Conservation (phyloP, 345 rosid genomes). For the Cochlearia excelsa region DNA sequence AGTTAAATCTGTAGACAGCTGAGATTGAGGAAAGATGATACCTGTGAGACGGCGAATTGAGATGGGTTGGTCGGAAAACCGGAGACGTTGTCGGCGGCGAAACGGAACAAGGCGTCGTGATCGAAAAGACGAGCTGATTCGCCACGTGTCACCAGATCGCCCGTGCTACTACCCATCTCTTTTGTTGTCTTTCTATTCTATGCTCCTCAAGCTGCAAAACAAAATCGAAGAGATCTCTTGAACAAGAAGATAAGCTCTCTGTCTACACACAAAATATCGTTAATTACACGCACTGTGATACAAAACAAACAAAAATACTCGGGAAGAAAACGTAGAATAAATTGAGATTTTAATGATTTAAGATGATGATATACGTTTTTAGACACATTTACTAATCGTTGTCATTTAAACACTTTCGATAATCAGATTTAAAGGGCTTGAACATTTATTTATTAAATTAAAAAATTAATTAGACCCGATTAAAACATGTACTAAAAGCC, state of each 20-base stretch:
- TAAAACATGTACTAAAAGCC: background rate
- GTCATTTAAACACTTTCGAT: too few species aligned
- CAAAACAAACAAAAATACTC: too few species aligned
- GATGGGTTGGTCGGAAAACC: conserved; percentile 67
- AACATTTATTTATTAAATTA: too few species aligned
- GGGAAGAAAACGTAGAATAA: too few species aligned
- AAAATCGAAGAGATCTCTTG: conserved; percentile 5
- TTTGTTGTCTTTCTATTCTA: background rate
- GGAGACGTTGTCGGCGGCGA: conserved; percentile 53
- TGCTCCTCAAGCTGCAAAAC: conserved; percentile 9
- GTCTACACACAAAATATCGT: background rate
- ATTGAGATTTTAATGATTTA: too few species aligned
- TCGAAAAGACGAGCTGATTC: conserved; percentile 57
- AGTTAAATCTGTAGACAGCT: background rate
- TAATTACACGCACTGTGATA: too few species aligned
- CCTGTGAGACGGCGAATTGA: conserved; percentile 67
- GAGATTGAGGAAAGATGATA: background rate
- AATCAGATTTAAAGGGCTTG: too few species aligned
- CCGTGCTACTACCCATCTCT: conserved; percentile 56
- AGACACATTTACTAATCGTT: too few species aligned
- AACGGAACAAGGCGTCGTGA: conserved; percentile 56
- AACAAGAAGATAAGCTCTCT: background rate
- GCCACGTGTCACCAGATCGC: conserved; percentile 52
- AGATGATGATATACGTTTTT: too few species aligned
- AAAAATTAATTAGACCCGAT: too few species aligned